Conservation (phyloP, 108 stramenopile genomes). For the Ochromonas danica region DNA sequence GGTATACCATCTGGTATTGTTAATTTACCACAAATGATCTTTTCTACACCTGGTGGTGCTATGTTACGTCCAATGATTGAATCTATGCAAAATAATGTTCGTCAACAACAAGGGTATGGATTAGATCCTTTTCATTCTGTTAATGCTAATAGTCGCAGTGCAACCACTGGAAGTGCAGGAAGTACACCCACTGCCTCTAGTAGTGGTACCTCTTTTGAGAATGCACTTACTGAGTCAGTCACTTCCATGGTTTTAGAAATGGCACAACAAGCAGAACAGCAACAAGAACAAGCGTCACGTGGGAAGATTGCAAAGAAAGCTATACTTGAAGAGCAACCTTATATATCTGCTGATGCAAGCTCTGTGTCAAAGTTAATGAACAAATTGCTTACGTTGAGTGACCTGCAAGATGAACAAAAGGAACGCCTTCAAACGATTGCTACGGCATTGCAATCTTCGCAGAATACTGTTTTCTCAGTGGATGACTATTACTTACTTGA, state of each 20-base stretch:
- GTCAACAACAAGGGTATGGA: background rate
- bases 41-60: conserved; percentile 42
- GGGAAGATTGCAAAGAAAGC: too few relatives aligned
- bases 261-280: background rate
- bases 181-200: background rate
- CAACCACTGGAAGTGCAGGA: background rate
- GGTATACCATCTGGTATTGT: conserved; percentile 49
- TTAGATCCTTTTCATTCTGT: conserved; percentile 27
- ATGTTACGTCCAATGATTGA: conserved; percentile 43
- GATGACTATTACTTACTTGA: background rate
- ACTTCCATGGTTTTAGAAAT: background rate
- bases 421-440: background rate
- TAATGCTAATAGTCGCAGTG: background rate
- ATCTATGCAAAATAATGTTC: conserved; percentile 38
- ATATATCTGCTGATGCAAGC: background rate
- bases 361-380: background rate
- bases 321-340: background rate
- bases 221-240: background rate
- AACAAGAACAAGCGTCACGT: too few relatives aligned
- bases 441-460: background rate
- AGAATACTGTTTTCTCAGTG: background rate
- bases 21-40: conserved; percentile 37
- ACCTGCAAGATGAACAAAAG: background rate
- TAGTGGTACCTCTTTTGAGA: background rate
- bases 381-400: background rate